Evolutionary conservation across 305 asterid species (phyloP), one percentile per base, ranked within the genome.

Genomic region (Fraxinus albicans): DNA sequence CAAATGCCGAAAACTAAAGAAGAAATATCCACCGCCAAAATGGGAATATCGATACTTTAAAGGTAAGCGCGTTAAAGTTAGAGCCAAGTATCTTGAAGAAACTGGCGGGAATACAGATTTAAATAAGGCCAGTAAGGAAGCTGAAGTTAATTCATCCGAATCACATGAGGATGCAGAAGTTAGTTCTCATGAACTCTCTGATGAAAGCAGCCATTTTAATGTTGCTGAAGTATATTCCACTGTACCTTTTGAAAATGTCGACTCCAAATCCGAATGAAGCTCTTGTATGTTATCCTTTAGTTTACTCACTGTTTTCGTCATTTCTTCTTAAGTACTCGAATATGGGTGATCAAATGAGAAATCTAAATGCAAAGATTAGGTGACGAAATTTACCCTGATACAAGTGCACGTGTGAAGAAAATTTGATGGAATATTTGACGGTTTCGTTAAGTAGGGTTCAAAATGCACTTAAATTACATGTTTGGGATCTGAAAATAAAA

Each of bases 11-110:
- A 95, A 90, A 76, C 69, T 94, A 86, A 87, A 90, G 82, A 92
- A 89, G 86, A 95, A 95, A 83, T 94, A 93, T 74, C 95, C 95
- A 53, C 95, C 99, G 1, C 96, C 95, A 0, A 94, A 89, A 86
- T 94, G 97, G 97, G 97, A 93, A 84, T 92, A 92, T 81, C 91
- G 90, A 6, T 94, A 93, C 79, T 47, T 93, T 21, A 92, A 92
- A 86, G 98, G 99, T 58, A 94, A 89, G 91, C 96, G 97, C 34
- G 73, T 95, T 70, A 92, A 87, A 91, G 76, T 96, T 77, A 90
- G 90, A 86, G 81, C 88, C 9, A 86, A 91, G 38, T 80, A 90
- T 81, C 76, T 69, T 44, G 74, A 77, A 70, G 81, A 79, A 80
- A 69, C 84, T 17, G 77, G 40, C 15, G 67, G 36, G 27, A 82